Evolutionary conservation across 768 basidiomycete species (phyloP), one percentile per base, ranked within the genome.

Genomic region (Trametopsis cervina): DNA sequence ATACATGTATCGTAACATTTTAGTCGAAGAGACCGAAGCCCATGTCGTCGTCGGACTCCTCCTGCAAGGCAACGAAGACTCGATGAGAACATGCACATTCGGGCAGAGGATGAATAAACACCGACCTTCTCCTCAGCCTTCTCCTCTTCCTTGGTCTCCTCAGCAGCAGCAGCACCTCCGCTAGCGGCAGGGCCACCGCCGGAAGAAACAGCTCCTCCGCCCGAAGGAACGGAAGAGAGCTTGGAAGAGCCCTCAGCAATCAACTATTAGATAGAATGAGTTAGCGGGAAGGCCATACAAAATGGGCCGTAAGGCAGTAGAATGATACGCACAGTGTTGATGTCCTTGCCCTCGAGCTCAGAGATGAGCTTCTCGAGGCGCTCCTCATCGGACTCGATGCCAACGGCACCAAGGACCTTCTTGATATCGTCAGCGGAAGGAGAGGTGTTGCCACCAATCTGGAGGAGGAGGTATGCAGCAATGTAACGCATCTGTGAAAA

Each of bases 21-120:
- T 83, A 96, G 76, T 96, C 93, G 77, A 96, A 96, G 55, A 96
- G 80, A 74, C 93, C 93, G 71, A 97, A 97, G 76, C 93, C 92
- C 92, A 96, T 96, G 73, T 96, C 94, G 60, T 96, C 94, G 77
- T 95, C 92, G 47, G 88, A 90, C 67, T 94, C 90, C 72, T 90
- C 87, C 85, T 91, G 64, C 26, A 37, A 23, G 39, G 36, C 45
- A 33, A 1, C 49, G 20, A 33, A 11, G 9, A 11, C 11, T 25
- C 55, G 36, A 51, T 44, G 26, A 17, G 12, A 4, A 26, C 43
- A 2, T 49, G 40, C 21, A 42, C 13, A 41, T 43, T 13, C 23
- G 17, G 35, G 39, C 18, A 11, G 21, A 22, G 9, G 29, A 15
- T 7, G 29, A 53, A 43, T 21, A 39, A 36, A 33, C 12, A 72